Conservation (phyloP, 2,329 filamentous ascomycete species). For the Colletotrichum ledebouriae region DNA sequence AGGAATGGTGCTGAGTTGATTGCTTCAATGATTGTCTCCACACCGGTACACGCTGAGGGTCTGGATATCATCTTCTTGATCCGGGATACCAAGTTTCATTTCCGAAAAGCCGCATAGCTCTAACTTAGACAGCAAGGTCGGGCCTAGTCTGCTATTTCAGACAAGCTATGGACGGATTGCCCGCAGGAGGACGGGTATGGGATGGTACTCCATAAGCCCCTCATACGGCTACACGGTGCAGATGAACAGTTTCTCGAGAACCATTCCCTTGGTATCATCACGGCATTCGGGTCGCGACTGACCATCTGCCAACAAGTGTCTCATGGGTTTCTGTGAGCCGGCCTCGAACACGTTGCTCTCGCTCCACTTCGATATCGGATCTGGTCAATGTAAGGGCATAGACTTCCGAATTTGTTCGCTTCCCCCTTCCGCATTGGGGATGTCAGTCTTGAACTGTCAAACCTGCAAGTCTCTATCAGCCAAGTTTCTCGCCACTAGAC, state of each 20-base stretch:
- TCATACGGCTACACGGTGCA: slow-evolving; percentile 16
- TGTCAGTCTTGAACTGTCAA: slow-evolving; percentile 37
- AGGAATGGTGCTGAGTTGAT: slow-evolving; percentile 1
- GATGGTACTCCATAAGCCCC: background rate
- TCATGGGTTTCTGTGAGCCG: slow-evolving; percentile 9
- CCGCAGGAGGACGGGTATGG: slow-evolving; percentile 4
- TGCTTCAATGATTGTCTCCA: slow-evolving; percentile 5
- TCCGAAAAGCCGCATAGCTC: background rate
- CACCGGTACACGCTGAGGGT: background rate
- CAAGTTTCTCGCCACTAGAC: slow-evolving; percentile 27
- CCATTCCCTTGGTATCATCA: slow-evolving; percentile 42
- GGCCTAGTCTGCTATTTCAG: background rate
- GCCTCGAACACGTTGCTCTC: slow-evolving; percentile 44
- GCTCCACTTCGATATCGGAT: slow-evolving; percentile 45
- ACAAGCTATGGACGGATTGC: background rate
- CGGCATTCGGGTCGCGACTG: slow-evolving; percentile 29
- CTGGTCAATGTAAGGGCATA: slow-evolving; percentile 43
- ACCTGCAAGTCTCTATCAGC: slow-evolving; percentile 6
- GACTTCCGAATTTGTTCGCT: slow-evolving; percentile 56
- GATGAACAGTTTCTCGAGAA: slow-evolving; percentile 28
- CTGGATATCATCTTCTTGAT: background rate
- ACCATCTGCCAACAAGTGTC: slow-evolving; percentile 36
- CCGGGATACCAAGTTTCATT: background rate
- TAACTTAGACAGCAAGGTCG: background rate
- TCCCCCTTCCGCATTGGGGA: slow-evolving; percentile 55